Evolutionary conservation across 2,329 filamentous ascomycete species (phyloP).

Genomic region (Phaeomoniella chlamydospora): DNA sequence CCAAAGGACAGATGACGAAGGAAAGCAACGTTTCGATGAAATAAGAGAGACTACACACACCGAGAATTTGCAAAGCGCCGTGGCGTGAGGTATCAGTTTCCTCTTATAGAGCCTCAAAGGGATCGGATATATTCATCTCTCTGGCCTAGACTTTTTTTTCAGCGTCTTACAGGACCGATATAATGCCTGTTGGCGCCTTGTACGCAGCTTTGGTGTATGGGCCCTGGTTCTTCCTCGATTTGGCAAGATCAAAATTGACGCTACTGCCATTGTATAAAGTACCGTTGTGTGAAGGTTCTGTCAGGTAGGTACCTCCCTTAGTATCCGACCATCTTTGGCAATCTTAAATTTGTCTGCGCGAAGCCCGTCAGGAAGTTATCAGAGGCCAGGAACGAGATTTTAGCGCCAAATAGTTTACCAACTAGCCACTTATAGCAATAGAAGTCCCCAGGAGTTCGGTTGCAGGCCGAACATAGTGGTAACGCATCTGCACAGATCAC

Average conservation of each 20-base stretch:
- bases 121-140: not conserved
- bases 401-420: not conserved
- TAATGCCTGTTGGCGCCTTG: constrained; percentile 1
- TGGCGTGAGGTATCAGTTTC: not conserved
- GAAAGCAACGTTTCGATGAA: not conserved
- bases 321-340: not conserved
- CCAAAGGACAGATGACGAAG: constrained; percentile 1
- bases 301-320: constrained; percentile 1
- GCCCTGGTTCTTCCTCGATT: constrained; percentile 1
- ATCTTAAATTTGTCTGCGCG: constrained; percentile 1
- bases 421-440: too few relatives aligned
- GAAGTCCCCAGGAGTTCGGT: too few relatives aligned
- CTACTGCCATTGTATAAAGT: not conserved
- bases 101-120: constrained; percentile 1
- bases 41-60: constrained; percentile 1
- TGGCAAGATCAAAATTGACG: not conserved
- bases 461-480: too few relatives aligned
- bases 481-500: too few relatives aligned
- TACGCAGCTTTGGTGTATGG: not conserved
- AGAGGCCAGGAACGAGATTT: constrained; percentile 1
- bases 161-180: constrained; percentile 1
- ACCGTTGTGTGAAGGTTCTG: not conserved
- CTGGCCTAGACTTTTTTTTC: not conserved
- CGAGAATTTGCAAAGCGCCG: constrained; percentile 1
- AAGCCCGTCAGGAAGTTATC: not conserved